These are phyloP conservation scores for Heliocybe sulcata DNA, from an alignment of 1,284 basidiomycete genomes.

Conservation along the genomic window DNA sequence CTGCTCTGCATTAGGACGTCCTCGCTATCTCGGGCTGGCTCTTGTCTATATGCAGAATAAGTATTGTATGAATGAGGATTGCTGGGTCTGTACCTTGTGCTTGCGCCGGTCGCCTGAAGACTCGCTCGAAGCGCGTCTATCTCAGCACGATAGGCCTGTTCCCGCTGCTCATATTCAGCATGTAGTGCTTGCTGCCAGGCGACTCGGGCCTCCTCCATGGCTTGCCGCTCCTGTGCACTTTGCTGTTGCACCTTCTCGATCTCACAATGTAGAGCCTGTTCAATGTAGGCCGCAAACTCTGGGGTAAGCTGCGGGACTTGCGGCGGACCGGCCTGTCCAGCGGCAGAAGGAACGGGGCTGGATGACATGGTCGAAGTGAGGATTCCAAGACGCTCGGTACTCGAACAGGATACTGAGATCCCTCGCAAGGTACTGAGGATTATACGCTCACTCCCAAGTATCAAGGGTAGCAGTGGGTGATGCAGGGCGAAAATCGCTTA, in stretches of 20 bases:
- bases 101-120: not conserved
- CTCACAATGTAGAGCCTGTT: not conserved
- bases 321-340: not conserved
- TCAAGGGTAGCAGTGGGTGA: too few species aligned
- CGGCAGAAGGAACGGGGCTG: too few species aligned
- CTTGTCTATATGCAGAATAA: too few species aligned
- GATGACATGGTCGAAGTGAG: too few species aligned
- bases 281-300: not conserved
- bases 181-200: not conserved
- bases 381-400: too few species aligned
- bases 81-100: not conserved
- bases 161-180: not conserved
- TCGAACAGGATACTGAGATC: too few species aligned
- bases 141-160: not conserved
- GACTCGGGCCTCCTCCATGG: not conserved
- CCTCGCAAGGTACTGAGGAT: too few species aligned
- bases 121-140: not conserved
- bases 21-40: too few species aligned
- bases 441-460: too few species aligned
- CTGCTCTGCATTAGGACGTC: too few species aligned
- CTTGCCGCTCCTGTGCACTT: not conserved
- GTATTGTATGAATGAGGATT: too few species aligned
- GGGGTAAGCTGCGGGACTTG: not conserved
- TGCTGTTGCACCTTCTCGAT: not conserved
- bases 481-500: too few species aligned